These are phyloP conservation scores for Evernia prunastri DNA, from an alignment of 495 filamentous ascomycete genomes.

Conservation along the genomic window DNA sequence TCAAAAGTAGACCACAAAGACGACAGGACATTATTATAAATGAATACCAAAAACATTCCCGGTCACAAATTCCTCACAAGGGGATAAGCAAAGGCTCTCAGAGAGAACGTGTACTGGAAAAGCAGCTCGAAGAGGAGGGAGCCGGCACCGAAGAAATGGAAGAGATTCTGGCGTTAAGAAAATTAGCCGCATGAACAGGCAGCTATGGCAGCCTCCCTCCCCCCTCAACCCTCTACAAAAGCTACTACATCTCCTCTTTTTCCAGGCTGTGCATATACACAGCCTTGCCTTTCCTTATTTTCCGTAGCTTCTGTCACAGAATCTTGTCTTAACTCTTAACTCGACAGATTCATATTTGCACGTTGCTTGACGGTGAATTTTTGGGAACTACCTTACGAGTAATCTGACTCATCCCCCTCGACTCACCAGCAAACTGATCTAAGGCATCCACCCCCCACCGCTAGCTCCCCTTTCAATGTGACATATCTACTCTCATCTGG, in stretches of 20 bases:
- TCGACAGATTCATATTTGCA: background rate
- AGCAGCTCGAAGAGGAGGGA: background rate
- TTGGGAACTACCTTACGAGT: background rate
- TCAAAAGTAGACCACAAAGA: background rate
- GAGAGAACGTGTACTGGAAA: background rate
- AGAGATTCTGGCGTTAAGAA: background rate
- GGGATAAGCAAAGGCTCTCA: background rate
- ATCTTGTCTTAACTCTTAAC: too few relatives aligned
- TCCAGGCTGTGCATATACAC: background rate
- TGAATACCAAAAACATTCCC: background rate
- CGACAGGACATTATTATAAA: background rate
- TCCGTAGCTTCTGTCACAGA: background rate
- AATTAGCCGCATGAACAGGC: slow-evolving; percentile 5
- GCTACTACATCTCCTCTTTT: background rate
- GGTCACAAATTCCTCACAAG: background rate
- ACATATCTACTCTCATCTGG: background rate
- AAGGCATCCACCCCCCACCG: slow-evolving; percentile 1
- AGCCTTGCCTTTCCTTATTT: background rate
- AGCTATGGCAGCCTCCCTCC: background rate
- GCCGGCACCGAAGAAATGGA: background rate
- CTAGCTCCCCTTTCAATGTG: background rate
- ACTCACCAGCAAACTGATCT: background rate
- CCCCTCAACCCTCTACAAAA: background rate
- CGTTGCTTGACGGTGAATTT: background rate
- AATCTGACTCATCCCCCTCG: background rate